These are phyloP conservation scores for Claviceps sp. DNA, from an alignment of 2,329 filamentous ascomycete species.

Conservation along the genomic window DNA sequence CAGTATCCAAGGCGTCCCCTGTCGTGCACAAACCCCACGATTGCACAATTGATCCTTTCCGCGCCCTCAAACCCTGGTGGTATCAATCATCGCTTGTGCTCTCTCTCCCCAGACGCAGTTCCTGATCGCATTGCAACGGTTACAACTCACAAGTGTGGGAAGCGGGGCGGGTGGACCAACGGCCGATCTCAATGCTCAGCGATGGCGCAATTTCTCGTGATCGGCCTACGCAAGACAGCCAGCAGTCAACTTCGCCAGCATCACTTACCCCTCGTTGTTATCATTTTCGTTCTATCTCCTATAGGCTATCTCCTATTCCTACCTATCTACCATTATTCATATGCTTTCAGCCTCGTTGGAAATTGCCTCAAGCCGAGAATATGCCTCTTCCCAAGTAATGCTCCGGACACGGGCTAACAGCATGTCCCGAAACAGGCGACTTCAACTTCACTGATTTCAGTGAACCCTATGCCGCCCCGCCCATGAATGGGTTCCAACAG, in stretches of 20 bases:
- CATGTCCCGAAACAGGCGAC: slow-evolving; percentile 37
- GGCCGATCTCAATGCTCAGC: slow-evolving; percentile 29
- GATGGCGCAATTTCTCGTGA: slow-evolving; percentile 53
- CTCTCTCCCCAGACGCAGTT: not conserved
- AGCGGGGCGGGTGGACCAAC: slow-evolving; percentile 9
- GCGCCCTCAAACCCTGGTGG: too few species aligned
- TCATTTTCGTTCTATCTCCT: not conserved
- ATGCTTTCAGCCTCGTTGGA: not conserved
- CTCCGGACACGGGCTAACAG: slow-evolving; percentile 3
- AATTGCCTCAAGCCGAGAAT: not conserved
- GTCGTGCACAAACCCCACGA: slow-evolving; percentile 4
- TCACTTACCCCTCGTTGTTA: not conserved
- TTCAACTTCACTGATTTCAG: slow-evolving; percentile 43
- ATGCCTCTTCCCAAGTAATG: not conserved
- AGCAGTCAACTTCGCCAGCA: not conserved
- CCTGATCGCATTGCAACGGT: slow-evolving; percentile 8
- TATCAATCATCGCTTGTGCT: not conserved
- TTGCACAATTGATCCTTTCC: not conserved
- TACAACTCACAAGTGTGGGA: slow-evolving; percentile 11
- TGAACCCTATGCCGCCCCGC: slow-evolving; percentile 36
- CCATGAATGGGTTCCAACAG: slow-evolving; percentile 28
- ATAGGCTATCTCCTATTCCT: not conserved
- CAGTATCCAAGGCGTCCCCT: not conserved
- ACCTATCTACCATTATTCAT: not conserved
- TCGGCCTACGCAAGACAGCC: slow-evolving; percentile 17